Base-by-base conservation (phyloP, 495 filamentous ascomycete species). In the Aspergillus funiculosus region DNA sequence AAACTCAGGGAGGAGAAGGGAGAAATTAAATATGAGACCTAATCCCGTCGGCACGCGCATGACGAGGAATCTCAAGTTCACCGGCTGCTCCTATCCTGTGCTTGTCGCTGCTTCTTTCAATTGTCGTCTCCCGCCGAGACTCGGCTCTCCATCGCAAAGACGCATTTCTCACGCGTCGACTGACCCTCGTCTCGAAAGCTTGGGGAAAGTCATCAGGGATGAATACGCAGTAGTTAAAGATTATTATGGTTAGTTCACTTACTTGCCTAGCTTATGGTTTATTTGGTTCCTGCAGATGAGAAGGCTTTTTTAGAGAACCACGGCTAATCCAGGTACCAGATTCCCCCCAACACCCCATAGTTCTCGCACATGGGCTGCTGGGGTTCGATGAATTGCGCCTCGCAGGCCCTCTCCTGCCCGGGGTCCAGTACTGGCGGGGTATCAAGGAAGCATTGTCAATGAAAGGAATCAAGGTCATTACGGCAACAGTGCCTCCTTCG, bases 381-480 rank as follows among this genome's bases (percentile, higher is more conserved):
- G 91, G 91, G 26, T 98, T 98, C 63, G 82, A 89, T 46, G 84
- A 95, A 61, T 68, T 95, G 37, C 81, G 73, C 22, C 65, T 94
- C 4, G 83, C 79, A 6, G 85, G 87, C 9, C 70, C 67, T 30
- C 76, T 75, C 47, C 63, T 95, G 2, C 90, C 89, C 0, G 76
- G 82, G 2, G 79, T 97, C 17, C 79, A 86, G 27, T 97, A 97
- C 62, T 97, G 91, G 91, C 80, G 85, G 25, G 91, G 91, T 1
- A 95, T 97, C 50, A 80, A 76, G 26, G 85, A 92, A 46, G 87
- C 85, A 2, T 67, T 96, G 14, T 68, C 62, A 7, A 75, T 81
- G 34, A 83, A 85, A 49, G 81, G 81, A 3, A 73, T 87, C 13
- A 77, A 90, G 51, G 87, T 96, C 25, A 87, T 95, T 39, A 86